These are phyloP conservation scores for Fraxinus americana DNA, from an alignment of 257 asterid genomes.

Conservation along the genomic window DNA sequence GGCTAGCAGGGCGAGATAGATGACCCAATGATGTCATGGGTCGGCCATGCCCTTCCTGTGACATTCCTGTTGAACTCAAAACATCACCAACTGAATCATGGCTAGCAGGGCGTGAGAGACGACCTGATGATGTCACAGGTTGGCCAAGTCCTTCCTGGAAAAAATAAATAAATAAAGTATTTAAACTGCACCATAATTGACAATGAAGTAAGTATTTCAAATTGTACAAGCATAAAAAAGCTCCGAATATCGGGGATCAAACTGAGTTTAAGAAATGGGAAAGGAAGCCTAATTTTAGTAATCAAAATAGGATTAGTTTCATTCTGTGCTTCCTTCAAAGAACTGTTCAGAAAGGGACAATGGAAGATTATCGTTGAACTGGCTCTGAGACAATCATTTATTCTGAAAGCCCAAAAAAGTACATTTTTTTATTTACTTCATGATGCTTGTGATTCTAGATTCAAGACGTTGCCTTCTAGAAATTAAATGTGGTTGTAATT, in stretches of 20 bases:
- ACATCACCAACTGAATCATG: conserved; percentile 46
- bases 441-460: neutral
- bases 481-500: neutral
- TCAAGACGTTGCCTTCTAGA: neutral
- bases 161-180: neutral
- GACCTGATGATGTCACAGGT: conserved; percentile 33
- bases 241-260: neutral
- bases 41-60: conserved; percentile 44
- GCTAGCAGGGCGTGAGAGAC: conserved; percentile 58
- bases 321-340: neutral
- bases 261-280: neutral
- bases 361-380: neutral
- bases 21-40: conserved; percentile 33
- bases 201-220: neutral
- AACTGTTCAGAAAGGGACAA: neutral
- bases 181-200: neutral
- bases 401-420: neutral
- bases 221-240: neutral
- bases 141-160: conserved; percentile 70
- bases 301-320: neutral
- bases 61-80: conserved; percentile 28
- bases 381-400: neutral
- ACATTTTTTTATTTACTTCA: neutral
- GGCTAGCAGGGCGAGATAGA: conserved; percentile 63
- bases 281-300: neutral